These are phyloP conservation scores for Fusarium nisikadoi DNA, from an alignment of 2,329 filamentous ascomycete genomes.

Conservation along the genomic window DNA sequence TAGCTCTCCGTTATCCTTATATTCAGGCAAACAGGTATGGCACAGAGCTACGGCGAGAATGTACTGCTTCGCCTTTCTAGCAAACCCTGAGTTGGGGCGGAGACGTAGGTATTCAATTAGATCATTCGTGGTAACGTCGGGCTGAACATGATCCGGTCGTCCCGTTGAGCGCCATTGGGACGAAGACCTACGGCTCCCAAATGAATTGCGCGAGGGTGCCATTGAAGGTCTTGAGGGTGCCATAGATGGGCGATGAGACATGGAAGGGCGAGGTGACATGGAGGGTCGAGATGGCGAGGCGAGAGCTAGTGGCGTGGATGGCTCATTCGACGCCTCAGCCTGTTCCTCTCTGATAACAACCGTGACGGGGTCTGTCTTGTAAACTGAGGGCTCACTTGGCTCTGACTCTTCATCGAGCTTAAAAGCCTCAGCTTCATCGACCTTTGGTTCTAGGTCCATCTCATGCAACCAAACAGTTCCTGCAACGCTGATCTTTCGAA, in stretches of 20 bases:
- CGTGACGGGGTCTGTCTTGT: conserved; percentile 44
- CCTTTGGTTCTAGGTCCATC: conserved; percentile 67
- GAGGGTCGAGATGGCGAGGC: conserved; percentile 48
- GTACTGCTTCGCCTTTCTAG: conserved; percentile 82
- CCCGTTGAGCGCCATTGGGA: conserved; percentile 62
- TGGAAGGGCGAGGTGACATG: conserved; percentile 39
- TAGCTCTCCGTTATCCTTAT: conserved; percentile 71
- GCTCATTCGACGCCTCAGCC: conserved; percentile 9
- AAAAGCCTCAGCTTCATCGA: conserved; percentile 32
- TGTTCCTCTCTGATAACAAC: conserved; percentile 49
- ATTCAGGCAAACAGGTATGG: conserved; percentile 89
- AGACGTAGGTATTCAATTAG: conserved; percentile 81
- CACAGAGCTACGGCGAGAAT: conserved; percentile 87
- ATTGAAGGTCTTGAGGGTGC: conserved; percentile 44
- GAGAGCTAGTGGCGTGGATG: conserved; percentile 20
- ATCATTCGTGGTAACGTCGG: conserved; percentile 74
- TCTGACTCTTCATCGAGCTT: conserved; percentile 36
- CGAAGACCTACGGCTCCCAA: conserved; percentile 55
- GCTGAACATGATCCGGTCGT: conserved; percentile 61
- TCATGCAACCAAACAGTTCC: conserved; percentile 92
- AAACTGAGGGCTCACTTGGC: conserved; percentile 42
- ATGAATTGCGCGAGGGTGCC: conserved; percentile 45
- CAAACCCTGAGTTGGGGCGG: conserved; percentile 80
- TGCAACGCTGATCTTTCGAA: conserved; percentile 89
- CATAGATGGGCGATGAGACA: conserved; percentile 42